Conservation (phyloP, 306 rosid species). For the Quercus parvula region DNA sequence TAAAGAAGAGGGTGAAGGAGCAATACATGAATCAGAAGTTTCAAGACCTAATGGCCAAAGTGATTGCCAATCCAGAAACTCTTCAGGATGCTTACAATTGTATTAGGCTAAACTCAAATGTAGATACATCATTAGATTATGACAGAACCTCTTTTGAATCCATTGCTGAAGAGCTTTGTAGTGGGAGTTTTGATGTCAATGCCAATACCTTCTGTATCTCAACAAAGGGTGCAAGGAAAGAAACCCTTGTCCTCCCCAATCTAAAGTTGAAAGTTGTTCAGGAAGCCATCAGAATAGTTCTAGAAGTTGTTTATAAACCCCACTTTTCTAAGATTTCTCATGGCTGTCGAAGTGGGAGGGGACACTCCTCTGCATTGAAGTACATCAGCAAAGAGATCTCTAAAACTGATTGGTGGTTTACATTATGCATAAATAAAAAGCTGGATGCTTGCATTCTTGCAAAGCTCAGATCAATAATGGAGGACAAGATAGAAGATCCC, state of each 20-base stretch:
- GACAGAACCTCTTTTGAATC: constrained; percentile 33
- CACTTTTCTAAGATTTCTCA: constrained; percentile 80
- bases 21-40: constrained; percentile 63
- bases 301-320: constrained; percentile 82
- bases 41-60: constrained; percentile 50
- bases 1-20: constrained; percentile 77
- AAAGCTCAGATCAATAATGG: constrained; percentile 54
- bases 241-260: constrained; percentile 70
- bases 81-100: constrained; percentile 72
- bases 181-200: constrained; percentile 50
- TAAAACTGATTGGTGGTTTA: constrained; percentile 84
- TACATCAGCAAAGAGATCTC: constrained; percentile 60
- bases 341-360: constrained; percentile 88
- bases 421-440: constrained; percentile 52
- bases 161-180: constrained; percentile 45
- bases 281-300: constrained; percentile 73
- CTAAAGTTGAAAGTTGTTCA: constrained; percentile 66
- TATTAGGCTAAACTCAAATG: constrained; percentile 62
- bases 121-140: constrained; percentile 15
- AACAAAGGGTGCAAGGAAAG: constrained; percentile 50
- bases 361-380: constrained; percentile 61
- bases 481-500: constrained; percentile 76
- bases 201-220: constrained; percentile 58
- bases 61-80: constrained; percentile 63
- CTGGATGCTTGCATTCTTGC: constrained; percentile 51